Evolutionary conservation across 306 rosid genomes (phyloP).

Genomic region (Medicago lupulina): DNA sequence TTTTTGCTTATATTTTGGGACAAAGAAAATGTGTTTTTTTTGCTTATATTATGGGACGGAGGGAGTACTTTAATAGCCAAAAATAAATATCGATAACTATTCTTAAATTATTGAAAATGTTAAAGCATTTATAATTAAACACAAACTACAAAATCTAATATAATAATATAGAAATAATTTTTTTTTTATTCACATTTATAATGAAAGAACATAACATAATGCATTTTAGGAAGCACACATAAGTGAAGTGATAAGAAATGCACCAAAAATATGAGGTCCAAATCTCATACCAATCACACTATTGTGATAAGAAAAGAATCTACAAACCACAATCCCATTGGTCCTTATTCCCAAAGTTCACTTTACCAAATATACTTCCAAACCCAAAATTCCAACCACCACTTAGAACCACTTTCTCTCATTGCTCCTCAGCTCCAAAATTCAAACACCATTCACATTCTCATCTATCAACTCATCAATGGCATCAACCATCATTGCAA

Average conservation of each 20-base stretch:
- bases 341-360: slow-evolving; percentile 44
- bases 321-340: slow-evolving; percentile 56
- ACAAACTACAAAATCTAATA: no score
- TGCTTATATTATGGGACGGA: no score
- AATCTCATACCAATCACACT: slow-evolving; percentile 38
- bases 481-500: slow-evolving; percentile 86
- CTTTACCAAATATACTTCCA: slow-evolving; percentile 41
- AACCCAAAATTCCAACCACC: slow-evolving; percentile 20
- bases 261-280: slow-evolving; percentile 56
- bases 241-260: slow-evolving; percentile 58
- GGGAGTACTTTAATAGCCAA: no score
- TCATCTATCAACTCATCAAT: slow-evolving; percentile 42
- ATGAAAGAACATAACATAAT: no score
- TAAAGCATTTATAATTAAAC: no score
- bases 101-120: no score
- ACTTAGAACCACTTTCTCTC: background rate
- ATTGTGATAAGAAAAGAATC: slow-evolving; percentile 80
- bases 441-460: slow-evolving; percentile 3
- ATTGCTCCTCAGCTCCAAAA: slow-evolving; percentile 7
- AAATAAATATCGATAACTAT: no score
- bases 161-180: no score
- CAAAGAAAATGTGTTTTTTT: no score
- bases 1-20: no score
- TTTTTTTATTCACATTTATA: no score
- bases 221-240: background rate